Percentiles rank a stretch among this genome's conserved stretches.
Evolutionary conservation across 1,284 basidiomycete species (phyloP).

Genomic region (Paramarasmius palmivorus): DNA sequence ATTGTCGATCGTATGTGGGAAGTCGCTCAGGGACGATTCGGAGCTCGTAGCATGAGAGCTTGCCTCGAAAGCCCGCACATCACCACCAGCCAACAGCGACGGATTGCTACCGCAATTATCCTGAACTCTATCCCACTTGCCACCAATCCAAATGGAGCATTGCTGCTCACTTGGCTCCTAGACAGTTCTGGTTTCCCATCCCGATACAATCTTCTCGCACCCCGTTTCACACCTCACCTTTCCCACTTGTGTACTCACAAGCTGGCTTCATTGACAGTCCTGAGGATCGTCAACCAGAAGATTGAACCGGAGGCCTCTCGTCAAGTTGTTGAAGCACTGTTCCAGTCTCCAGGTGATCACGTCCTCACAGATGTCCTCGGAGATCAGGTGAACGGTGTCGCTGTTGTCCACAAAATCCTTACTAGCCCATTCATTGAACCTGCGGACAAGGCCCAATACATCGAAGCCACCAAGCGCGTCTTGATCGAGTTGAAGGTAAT

Average conservation of each 20-base stretch:
- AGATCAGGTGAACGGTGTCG: slow-evolving; percentile 94
- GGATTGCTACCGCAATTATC: slow-evolving; percentile 92
- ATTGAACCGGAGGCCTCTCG: slow-evolving; percentile 82
- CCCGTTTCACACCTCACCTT: slow-evolving; percentile 93
- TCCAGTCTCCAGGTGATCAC: slow-evolving; percentile 83
- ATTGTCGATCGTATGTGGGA: slow-evolving; percentile 99
- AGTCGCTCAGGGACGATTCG: slow-evolving; percentile 94
- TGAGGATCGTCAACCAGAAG: slow-evolving; percentile 92
- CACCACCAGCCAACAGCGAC: slow-evolving; percentile 87
- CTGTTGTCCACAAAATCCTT: slow-evolving; percentile 92
- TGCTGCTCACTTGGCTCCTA: slow-evolving; percentile 95
- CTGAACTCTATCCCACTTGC: slow-evolving; percentile 97
- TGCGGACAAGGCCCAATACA: slow-evolving; percentile 64
- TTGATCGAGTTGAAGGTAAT: slow-evolving; percentile 87
- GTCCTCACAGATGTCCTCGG: slow-evolving; percentile 91
- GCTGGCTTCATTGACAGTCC: slow-evolving; percentile 90
- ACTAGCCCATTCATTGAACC: slow-evolving; percentile 83
- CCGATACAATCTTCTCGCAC: slow-evolving; percentile 89
- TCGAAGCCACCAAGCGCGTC: slow-evolving; percentile 87
- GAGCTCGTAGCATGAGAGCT: slow-evolving; percentile 96
- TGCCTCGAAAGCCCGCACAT: slow-evolving; percentile 91
- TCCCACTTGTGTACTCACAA: slow-evolving; percentile 98
- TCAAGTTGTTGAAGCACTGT: slow-evolving; percentile 82
- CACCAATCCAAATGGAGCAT: slow-evolving; percentile 95
- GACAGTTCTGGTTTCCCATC: slow-evolving; percentile 94